These are phyloP conservation scores for Cladophialophora yegresii DNA, from an alignment of 2,329 filamentous ascomycete genomes.

Conservation along the genomic window DNA sequence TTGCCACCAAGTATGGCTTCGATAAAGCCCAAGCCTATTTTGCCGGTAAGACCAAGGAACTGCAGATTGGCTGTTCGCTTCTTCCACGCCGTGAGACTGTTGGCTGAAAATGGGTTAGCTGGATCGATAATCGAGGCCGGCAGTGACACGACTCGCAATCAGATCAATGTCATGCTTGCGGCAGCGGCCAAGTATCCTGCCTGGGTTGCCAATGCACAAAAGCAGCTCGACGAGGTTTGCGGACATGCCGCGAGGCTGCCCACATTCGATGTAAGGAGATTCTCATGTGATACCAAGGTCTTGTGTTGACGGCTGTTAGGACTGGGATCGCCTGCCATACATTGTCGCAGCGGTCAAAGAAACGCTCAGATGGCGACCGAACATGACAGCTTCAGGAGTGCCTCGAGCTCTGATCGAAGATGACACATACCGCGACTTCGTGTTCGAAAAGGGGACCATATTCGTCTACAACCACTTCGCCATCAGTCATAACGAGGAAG, in stretches of 20 bases:
- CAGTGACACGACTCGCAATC: slow-evolving; percentile 22
- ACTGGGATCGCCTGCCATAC: slow-evolving; percentile 39
- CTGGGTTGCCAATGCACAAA: slow-evolving; percentile 18
- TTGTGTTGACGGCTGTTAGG: slow-evolving; percentile 32
- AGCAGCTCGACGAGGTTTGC: slow-evolving; percentile 20
- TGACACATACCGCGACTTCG: slow-evolving; percentile 46
- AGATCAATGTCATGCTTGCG: slow-evolving; percentile 16
- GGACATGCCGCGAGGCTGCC: slow-evolving; percentile 16
- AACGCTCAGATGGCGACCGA: slow-evolving; percentile 42
- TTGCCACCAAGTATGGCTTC: slow-evolving; percentile 19
- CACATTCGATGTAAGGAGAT: slow-evolving; percentile 17
- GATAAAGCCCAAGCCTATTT: slow-evolving; percentile 19
- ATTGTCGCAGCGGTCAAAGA: slow-evolving; percentile 40
- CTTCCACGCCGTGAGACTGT: not conserved
- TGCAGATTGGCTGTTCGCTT: not conserved
- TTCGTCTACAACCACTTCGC: slow-evolving; percentile 49
- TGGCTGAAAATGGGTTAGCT: not conserved
- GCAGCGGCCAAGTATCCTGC: slow-evolving; percentile 20
- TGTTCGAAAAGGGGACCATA: slow-evolving; percentile 53
- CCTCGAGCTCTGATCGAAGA: slow-evolving; percentile 37
- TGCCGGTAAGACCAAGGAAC: slow-evolving; percentile 6
- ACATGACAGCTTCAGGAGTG: slow-evolving; percentile 42
- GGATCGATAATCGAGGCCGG: slow-evolving; percentile 24
- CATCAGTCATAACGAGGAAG: slow-evolving; percentile 46
- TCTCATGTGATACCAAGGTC: not conserved